Percentiles rank a stretch among this genome's conserved stretches.
phyloP scores from a whole-genome alignment of 192 early-diverging fungal genomes.

The Pilobolus umbonatus region DNA sequence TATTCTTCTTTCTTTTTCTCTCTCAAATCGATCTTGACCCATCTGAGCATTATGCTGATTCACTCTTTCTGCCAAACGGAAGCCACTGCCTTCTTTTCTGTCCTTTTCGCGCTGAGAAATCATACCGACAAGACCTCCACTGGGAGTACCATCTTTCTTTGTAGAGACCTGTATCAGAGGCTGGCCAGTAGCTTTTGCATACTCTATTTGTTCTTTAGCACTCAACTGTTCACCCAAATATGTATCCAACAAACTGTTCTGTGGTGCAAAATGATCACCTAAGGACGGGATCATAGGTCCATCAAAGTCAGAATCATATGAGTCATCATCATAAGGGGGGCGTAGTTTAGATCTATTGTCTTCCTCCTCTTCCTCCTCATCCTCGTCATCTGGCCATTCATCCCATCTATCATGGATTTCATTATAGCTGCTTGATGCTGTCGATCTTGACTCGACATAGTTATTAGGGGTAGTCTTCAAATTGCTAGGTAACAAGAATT shows the following conservation, averaged over 20 bases:
- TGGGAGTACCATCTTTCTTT: constrained; percentile 26
- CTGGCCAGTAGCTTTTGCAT: constrained; percentile 35
- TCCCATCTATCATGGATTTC: not conserved
- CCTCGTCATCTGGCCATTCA: constrained; percentile 8
- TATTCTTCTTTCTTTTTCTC: constrained; percentile 31
- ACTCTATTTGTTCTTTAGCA: constrained; percentile 36
- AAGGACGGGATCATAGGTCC: constrained; percentile 30
- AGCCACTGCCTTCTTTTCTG: constrained; percentile 13
- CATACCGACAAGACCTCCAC: constrained; percentile 32
- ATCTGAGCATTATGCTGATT: constrained; percentile 17
- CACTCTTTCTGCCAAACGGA: constrained; percentile 21
- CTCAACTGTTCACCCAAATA: constrained; percentile 27
- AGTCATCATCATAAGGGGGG: constrained; percentile 26
- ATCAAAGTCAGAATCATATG: constrained; percentile 17
- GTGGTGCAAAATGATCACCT: constrained; percentile 33
- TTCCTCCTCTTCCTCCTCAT: not conserved
- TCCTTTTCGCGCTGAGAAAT: constrained; percentile 35
- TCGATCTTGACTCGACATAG: not conserved
- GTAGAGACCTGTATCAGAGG: constrained; percentile 34
- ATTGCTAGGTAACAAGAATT: not conserved
- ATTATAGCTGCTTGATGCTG: constrained; percentile 8
- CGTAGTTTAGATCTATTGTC: not conserved
- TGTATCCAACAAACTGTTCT: constrained; percentile 28
- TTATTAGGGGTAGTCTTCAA: not conserved
- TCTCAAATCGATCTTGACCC: constrained; percentile 25